Base-by-base conservation (phyloP, 2,329 filamentous ascomycete genomes). In the Monascus ruber region DNA sequence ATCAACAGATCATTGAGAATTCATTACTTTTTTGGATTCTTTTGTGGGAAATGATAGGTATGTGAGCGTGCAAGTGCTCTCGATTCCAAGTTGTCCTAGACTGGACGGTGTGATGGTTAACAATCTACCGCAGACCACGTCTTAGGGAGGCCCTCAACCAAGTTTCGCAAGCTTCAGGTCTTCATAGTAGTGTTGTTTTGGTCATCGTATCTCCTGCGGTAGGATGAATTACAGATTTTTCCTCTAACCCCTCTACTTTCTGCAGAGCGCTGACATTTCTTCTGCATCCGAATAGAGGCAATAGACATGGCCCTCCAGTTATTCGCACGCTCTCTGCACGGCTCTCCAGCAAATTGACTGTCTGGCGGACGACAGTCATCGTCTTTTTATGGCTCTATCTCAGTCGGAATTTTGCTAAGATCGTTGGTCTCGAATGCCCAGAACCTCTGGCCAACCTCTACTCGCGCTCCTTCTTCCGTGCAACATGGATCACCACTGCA, bases 401-500 rank as follows among this genome's bases (percentile, higher is more conserved):
- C 28, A 80, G 84, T 27, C 83, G 88, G 42, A 96, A 98, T 65
- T 93, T 98, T 53, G 88, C 85, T 58, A 93, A 93, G 47, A 76
- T 98, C 4, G 76, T 94, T 42, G 85, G 87, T 3, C 76, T 98
- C 37, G 87, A 94, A 50, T 88, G 83, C 48, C 89, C 91, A 4
- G 91, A 98, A 54, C 91, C 91, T 17, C 73, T 98, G 55, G 83
- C 88, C 26, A 94, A 94, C 56, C 81, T 96, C 59, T 98, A 98
- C 66, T 86, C 85, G 39, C 74, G 85, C 37, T 80, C 84, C 26
- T 98, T 93, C 66, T 98, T 94, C 61, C 81, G 91, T 36, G 91
- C 91, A 40, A 98, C 91, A 57, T 98, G 91, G 91, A 77, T 96
- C 10, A 80, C 91, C 38, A 98, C 91, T 0, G 91, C 87, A 0